Evolutionary conservation across 495 filamentous ascomycete species (phyloP).

Genomic region (Xylaria bambusicola): DNA sequence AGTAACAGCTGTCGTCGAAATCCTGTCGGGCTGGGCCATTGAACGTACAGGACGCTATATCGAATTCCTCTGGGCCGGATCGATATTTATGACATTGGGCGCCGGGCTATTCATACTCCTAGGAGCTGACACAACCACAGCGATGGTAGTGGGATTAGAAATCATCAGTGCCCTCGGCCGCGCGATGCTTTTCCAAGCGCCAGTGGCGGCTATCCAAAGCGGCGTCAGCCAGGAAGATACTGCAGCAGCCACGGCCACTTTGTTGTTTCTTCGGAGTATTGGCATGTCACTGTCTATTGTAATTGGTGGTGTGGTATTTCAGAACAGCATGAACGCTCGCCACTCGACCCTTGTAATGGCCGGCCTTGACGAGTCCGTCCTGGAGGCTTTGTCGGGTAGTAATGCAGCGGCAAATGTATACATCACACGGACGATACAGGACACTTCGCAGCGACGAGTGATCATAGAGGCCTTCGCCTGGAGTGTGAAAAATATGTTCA

Average conservation of each 20-base stretch:
- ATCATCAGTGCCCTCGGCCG: constrained; percentile 54
- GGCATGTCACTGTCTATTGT: constrained; percentile 65
- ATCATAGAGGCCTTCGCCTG: constrained; percentile 59
- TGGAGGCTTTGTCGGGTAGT: constrained; percentile 31
- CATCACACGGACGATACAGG: constrained; percentile 47
- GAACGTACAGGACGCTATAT: constrained; percentile 62
- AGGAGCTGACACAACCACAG: constrained; percentile 42
- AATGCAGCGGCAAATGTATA: constrained; percentile 54
- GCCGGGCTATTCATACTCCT: constrained; percentile 58
- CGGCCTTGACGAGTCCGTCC: constrained; percentile 38
- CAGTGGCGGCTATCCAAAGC: constrained; percentile 68
- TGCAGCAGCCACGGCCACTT: constrained; percentile 65
- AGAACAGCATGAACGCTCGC: constrained; percentile 57
- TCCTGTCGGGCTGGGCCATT: constrained; percentile 55
- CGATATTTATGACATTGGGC: constrained; percentile 55
- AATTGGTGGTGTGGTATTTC: constrained; percentile 68
- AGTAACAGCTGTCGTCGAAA: constrained; percentile 50
- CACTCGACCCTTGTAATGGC: constrained; percentile 41
- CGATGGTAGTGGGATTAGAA: constrained; percentile 55
- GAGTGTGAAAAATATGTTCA: constrained; percentile 60
- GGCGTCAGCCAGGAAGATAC: constrained; percentile 61
- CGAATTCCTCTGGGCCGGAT: constrained; percentile 55
- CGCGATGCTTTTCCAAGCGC: constrained; percentile 61
- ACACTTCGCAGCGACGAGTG: constrained; percentile 46
- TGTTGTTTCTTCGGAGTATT: constrained; percentile 64